Evolutionary conservation across 2,329 filamentous ascomycete genomes (phyloP).

Genomic region (Ceratocystis lukuohia): DNA sequence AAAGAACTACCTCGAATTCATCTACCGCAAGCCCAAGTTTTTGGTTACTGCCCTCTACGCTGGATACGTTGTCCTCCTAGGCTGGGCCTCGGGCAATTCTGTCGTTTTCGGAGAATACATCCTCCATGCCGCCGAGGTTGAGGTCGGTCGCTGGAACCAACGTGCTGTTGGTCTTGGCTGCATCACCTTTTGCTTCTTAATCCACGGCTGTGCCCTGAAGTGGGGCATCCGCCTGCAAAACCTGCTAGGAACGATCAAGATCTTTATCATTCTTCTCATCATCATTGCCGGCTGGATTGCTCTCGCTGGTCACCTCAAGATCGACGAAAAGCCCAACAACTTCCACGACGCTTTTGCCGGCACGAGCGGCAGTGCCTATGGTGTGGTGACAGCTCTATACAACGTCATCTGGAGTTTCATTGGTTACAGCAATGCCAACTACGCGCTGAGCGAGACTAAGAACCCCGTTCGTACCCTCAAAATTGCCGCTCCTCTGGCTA

Average conservation of each 20-base stretch:
- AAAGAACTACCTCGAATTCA: constrained; percentile 54
- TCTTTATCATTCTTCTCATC: constrained; percentile 52
- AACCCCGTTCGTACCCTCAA: constrained; percentile 52
- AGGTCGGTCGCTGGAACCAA: constrained; percentile 54
- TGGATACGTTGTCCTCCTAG: constrained; percentile 48
- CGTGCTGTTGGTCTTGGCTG: constrained; percentile 53
- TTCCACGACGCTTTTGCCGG: constrained; percentile 51
- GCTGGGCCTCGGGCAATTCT: constrained; percentile 53
- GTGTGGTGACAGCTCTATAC: constrained; percentile 55
- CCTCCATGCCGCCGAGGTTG: constrained; percentile 47
- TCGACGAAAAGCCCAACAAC: constrained; percentile 46
- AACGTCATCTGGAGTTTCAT: constrained; percentile 60
- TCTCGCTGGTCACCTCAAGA: constrained; percentile 45
- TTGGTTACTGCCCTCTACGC: constrained; percentile 47
- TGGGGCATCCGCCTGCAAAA: constrained; percentile 58
- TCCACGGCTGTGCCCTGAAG: constrained; percentile 50
- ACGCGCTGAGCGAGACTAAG: constrained; percentile 50
- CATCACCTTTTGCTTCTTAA: constrained; percentile 49
- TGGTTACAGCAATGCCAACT: constrained; percentile 56
- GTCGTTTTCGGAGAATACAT: constrained; percentile 61
- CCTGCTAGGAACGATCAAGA: constrained; percentile 50
- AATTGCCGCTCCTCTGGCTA: constrained; percentile 48
- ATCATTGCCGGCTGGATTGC: constrained; percentile 49
- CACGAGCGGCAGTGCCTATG: constrained; percentile 52
- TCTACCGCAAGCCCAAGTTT: constrained; percentile 47